phyloP scores from a whole-genome alignment of 345 rosid species.

The Barbarea vulgaris region DNA sequence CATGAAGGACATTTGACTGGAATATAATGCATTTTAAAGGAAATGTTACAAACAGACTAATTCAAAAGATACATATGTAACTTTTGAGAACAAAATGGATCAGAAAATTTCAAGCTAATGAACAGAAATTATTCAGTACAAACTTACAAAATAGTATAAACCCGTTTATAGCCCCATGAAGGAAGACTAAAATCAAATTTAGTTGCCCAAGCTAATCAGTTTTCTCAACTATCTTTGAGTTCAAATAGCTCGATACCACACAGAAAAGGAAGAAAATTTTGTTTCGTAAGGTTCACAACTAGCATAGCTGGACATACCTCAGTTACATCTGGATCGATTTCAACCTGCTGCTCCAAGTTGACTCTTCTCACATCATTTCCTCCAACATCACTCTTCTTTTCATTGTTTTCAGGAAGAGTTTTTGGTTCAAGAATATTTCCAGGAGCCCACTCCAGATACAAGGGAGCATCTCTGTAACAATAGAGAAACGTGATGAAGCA shows the following conservation, averaged over 20 bases:
- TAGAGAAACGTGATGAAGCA: constrained; percentile 19
- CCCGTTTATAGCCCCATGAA: background rate
- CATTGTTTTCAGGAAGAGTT: constrained; percentile 42
- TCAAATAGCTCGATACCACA: constrained; percentile 3
- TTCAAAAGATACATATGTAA: constrained; percentile 1
- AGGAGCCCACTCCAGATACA: constrained; percentile 98
- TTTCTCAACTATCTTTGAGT: constrained; percentile 12
- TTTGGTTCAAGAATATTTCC: constrained; percentile 58
- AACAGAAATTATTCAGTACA: constrained; percentile 8
- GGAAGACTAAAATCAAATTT: background rate
- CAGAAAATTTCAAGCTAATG: background rate
- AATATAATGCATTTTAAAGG: constrained; percentile 27
- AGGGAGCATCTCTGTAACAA: constrained; percentile 74
- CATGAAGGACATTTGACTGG: constrained; percentile 84
- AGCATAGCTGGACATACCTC: constrained; percentile 56
- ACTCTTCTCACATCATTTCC: constrained; percentile 65
- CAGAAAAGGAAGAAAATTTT: background rate
- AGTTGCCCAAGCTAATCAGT: constrained; percentile 17
- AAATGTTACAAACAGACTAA: constrained; percentile 35
- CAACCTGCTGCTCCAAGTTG: constrained; percentile 65
- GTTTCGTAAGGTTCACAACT: constrained; percentile 1
- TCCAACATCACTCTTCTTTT: constrained; percentile 50
- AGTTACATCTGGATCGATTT: constrained; percentile 74
- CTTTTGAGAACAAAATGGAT: background rate
- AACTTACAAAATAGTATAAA: constrained; percentile 13